These are phyloP conservation scores for Fusarium sororula DNA, from an alignment of 2,329 filamentous ascomycete species.

Conservation along the genomic window DNA sequence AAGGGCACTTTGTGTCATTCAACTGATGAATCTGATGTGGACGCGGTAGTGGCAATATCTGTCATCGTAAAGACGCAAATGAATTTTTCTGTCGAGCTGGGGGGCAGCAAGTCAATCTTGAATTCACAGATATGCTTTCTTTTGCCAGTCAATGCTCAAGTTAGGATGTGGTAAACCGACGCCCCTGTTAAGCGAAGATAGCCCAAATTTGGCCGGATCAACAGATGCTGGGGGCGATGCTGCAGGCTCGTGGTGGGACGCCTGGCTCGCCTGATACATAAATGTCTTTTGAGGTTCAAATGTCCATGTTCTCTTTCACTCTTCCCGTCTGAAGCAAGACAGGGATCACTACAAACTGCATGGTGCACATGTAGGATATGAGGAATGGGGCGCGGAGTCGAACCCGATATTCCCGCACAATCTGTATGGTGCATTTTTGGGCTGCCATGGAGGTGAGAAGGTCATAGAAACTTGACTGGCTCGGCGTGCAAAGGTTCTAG, in stretches of 20 bases:
- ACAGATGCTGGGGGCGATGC: conserved; percentile 31
- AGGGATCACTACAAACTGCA: conserved; percentile 13
- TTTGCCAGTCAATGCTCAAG: neutral
- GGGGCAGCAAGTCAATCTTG: neutral
- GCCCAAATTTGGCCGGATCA: conserved; percentile 22
- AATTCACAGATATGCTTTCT: neutral
- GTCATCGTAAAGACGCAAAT: neutral
- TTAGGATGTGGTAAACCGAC: conserved; percentile 12
- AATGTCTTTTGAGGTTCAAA: conserved; percentile 3
- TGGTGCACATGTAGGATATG: neutral
- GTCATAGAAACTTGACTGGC: neutral
- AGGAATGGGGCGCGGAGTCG: conserved; percentile 13
- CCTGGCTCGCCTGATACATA: conserved; percentile 11
- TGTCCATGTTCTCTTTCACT: neutral
- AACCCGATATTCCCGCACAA: conserved; percentile 1
- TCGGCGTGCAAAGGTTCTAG: neutral
- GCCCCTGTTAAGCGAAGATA: conserved; percentile 7
- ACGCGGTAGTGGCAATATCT: conserved; percentile 5
- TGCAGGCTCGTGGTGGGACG: conserved; percentile 28
- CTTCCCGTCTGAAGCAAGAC: conserved; percentile 10
- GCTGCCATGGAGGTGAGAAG: conserved; percentile 3
- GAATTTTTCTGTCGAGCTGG: neutral
- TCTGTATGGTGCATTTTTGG: neutral
- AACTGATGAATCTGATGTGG: neutral
- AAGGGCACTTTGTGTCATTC: conserved; percentile 3